phyloP scores from a whole-genome alignment of 768 basidiomycete genomes.

The Trametes gibbosa region DNA sequence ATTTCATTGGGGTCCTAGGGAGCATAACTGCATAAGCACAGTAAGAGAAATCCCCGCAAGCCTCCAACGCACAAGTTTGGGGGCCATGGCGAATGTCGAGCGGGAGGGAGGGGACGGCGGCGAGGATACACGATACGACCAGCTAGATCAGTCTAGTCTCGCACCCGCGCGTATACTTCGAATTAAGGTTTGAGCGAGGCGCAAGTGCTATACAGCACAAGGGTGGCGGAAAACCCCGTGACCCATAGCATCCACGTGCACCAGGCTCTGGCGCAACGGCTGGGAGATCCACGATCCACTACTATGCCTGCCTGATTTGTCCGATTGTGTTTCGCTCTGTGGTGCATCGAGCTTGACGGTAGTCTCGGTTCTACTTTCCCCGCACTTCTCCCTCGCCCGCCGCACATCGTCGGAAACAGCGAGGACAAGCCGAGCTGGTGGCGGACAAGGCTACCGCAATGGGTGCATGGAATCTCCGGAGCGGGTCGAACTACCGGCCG shows the following conservation, averaged over 20 bases:
- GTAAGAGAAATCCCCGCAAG: not conserved
- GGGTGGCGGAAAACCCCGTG: conserved; percentile 21
- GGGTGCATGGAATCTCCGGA: conserved; percentile 79
- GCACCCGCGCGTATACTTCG: conserved; percentile 20
- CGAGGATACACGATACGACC: conserved; percentile 23
- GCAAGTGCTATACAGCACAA: conserved; percentile 53
- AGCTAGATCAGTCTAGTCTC: conserved; percentile 18
- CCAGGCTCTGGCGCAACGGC: conserved; percentile 8
- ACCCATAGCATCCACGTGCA: not conserved
- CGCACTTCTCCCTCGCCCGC: conserved; percentile 6
- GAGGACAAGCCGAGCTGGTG: conserved; percentile 11
- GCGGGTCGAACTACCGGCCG: conserved; percentile 77
- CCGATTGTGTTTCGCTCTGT: conserved; percentile 2
- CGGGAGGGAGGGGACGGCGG: conserved; percentile 32
- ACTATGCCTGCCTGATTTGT: conserved; percentile 12
- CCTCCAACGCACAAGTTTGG: conserved; percentile 61
- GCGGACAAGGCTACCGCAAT: conserved; percentile 49
- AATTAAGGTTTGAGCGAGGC: conserved; percentile 56
- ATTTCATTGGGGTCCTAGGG: conserved; percentile 94
- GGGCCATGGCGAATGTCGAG: conserved; percentile 56
- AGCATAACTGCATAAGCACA: not conserved
- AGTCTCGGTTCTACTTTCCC: not conserved
- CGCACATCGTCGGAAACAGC: conserved; percentile 17
- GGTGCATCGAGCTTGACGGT: not conserved
- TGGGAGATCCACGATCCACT: conserved; percentile 14